Evolutionary conservation across 2,329 filamentous ascomycete genomes (phyloP), one percentile per base, ranked within the genome.

Genomic region (Thielaviopsis ethacetica): DNA sequence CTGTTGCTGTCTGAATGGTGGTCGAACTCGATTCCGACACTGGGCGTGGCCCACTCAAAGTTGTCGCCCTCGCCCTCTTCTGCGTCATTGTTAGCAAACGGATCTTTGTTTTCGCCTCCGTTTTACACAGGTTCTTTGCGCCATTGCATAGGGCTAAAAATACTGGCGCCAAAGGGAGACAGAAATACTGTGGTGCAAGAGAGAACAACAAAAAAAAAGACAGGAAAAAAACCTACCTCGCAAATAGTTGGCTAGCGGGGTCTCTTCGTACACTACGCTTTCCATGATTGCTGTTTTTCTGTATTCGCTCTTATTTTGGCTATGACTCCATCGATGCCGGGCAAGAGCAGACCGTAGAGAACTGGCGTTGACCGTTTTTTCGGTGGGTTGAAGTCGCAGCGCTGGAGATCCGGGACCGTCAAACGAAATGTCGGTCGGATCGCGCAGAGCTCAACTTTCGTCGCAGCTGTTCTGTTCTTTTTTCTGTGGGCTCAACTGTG

Each of bases 211-310:
- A 30, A 26, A 57, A 41, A 49, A n/a, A 17, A 27, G 22, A 26
- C 24, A 6, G 24, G 24, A 27, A 22, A 27, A 57, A 26, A 50
- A n/a, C 76, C 67, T 72, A 93, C 91, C 90, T 82, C 91, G 85
- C 66, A 96, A 82, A 74, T 93, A 93, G 67, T 87, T 83, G 69
- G 89, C 90, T 72, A 96, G 78, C 66, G 91, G 91, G 69, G 88
- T 87, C 73, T 90, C 84, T 73, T 93, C 82, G 73, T 86, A 87
- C 66, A 95, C 82, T 66, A 95, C 78, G 67, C 86, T 83, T 79
- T 95, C 91, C 91, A 96, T 93, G 19, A 56, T 59, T 41, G 56
- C 24, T 21, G 49, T 57, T 52, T 34, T n/a, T 53, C 52, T 47
- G 47, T 52, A 57, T 53, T 52, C 24, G n/a, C 51, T 27, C 34